These are phyloP conservation scores for Mimosa bimucronata DNA, from an alignment of 306 rosid species.

Conservation along the genomic window DNA sequence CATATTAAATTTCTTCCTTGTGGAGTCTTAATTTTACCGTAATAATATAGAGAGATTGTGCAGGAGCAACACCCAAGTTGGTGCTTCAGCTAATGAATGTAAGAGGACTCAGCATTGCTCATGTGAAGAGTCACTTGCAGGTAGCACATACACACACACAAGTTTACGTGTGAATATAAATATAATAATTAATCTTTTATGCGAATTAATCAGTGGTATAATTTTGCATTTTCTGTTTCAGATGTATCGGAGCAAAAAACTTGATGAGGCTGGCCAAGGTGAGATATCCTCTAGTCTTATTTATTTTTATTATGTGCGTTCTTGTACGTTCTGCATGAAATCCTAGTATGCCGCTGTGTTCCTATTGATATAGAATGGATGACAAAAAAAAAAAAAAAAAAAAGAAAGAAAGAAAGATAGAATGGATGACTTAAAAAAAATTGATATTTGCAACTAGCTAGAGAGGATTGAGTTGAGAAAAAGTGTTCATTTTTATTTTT, in stretches of 20 bases:
- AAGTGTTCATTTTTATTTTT: too few relatives aligned
- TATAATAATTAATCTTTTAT: not conserved
- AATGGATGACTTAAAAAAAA: too few relatives aligned
- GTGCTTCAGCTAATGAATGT: constrained; percentile 79
- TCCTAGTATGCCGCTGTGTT: not conserved
- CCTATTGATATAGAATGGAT: too few relatives aligned
- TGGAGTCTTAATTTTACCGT: not conserved
- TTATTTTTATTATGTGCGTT: not conserved
- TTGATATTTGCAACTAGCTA: not conserved
- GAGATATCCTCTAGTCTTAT: not conserved
- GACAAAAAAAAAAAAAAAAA: not conserved
- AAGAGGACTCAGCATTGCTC: constrained; percentile 76
- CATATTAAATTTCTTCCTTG: not conserved
- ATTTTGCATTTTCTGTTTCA: constrained; percentile 19
- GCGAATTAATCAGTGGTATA: not conserved
- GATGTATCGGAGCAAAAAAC: constrained; percentile 86
- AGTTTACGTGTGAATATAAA: not conserved
- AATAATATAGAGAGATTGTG: not conserved
- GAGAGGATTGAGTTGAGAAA: not conserved
- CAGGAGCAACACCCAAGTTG: constrained; percentile 81
- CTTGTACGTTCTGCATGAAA: not conserved
- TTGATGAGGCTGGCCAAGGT: constrained; percentile 76
- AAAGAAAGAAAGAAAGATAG: too few relatives aligned
- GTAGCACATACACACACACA: constrained; percentile 16
- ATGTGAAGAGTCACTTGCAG: constrained; percentile 84